phyloP scores from a whole-genome alignment of 495 filamentous ascomycete species.

The Daldinia vernicosa region DNA sequence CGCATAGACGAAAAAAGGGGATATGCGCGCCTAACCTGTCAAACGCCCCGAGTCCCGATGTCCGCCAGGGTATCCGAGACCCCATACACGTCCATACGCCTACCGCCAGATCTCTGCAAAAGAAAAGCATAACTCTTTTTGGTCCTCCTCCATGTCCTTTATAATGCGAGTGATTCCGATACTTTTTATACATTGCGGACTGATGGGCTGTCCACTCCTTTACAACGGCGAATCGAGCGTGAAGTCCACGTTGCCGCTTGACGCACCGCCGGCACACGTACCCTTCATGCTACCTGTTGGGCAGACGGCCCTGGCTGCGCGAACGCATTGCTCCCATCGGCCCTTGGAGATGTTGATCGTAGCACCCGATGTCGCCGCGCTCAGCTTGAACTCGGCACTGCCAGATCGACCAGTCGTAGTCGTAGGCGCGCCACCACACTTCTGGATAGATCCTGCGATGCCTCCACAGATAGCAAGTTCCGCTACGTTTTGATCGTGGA shows the following conservation, averaged over 20 bases:
- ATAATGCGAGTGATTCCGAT: background rate
- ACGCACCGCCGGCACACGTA: constrained; percentile 61
- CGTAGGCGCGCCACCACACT: constrained; percentile 52
- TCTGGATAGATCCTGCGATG: constrained; percentile 55
- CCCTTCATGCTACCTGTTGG: constrained; percentile 55
- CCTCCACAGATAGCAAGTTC: constrained; percentile 63
- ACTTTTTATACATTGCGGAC: background rate
- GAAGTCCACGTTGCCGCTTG: constrained; percentile 58
- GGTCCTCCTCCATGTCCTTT: background rate
- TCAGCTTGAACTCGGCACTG: constrained; percentile 58
- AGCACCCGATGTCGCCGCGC: constrained; percentile 46
- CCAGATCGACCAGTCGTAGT: constrained; percentile 55
- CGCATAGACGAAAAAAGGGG: background rate
- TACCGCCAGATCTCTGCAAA: background rate
- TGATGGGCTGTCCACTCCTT: background rate
- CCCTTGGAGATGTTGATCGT: constrained; percentile 61
- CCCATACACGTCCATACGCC: constrained; percentile 2
- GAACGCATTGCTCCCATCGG: constrained; percentile 60
- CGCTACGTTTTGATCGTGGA: constrained; percentile 63
- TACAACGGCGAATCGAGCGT: constrained; percentile 47
- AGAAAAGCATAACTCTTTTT: background rate
- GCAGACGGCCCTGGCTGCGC: constrained; percentile 59
- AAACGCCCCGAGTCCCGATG: constrained; percentile 10
- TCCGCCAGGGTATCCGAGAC: constrained; percentile 7
- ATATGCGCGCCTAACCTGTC: background rate